Evolutionary conservation across 2,329 filamentous ascomycete genomes (phyloP).

Genomic region (Geosmithia flava): DNA sequence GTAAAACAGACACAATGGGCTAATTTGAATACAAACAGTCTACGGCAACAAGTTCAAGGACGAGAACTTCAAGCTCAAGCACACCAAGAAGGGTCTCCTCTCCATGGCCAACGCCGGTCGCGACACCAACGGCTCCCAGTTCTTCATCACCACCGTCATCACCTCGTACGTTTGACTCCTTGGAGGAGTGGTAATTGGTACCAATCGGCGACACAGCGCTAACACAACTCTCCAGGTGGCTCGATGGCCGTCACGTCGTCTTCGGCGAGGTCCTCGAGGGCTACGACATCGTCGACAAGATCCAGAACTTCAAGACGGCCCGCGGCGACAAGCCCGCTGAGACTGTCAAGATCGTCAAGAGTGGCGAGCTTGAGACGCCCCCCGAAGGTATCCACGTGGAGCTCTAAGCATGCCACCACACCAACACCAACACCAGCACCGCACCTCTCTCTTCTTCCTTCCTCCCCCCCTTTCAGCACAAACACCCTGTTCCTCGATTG

Average conservation of each 20-base stretch:
- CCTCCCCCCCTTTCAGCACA: too few relatives aligned
- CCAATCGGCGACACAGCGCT: neutral
- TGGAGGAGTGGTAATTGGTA: neutral
- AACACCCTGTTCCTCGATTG: neutral
- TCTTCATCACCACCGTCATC: slow-evolving; percentile 79
- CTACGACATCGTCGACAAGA: slow-evolving; percentile 67
- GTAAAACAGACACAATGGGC: neutral
- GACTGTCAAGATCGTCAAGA: slow-evolving; percentile 67
- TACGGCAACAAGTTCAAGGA: slow-evolving; percentile 76
- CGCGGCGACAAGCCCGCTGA: slow-evolving; percentile 56
- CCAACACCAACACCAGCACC: neutral
- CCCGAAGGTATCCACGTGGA: slow-evolving; percentile 89
- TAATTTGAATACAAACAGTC: slow-evolving; percentile 31
- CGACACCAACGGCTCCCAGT: slow-evolving; percentile 82
- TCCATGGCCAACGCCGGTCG: slow-evolving; percentile 79
- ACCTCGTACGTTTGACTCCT: slow-evolving; percentile 46
- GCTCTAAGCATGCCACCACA: slow-evolving; percentile 43
- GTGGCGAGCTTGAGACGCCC: slow-evolving; percentile 71
- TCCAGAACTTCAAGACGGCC: slow-evolving; percentile 58
- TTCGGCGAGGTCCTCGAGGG: slow-evolving; percentile 84
- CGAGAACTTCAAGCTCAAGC: slow-evolving; percentile 94
- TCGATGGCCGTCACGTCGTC: slow-evolving; percentile 75
- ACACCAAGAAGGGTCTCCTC: slow-evolving; percentile 71
- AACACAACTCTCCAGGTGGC: slow-evolving; percentile 45
- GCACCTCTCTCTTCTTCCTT: neutral